Base-by-base conservation (phyloP, 257 asterid genomes). In the Hygrophila difformis region DNA sequence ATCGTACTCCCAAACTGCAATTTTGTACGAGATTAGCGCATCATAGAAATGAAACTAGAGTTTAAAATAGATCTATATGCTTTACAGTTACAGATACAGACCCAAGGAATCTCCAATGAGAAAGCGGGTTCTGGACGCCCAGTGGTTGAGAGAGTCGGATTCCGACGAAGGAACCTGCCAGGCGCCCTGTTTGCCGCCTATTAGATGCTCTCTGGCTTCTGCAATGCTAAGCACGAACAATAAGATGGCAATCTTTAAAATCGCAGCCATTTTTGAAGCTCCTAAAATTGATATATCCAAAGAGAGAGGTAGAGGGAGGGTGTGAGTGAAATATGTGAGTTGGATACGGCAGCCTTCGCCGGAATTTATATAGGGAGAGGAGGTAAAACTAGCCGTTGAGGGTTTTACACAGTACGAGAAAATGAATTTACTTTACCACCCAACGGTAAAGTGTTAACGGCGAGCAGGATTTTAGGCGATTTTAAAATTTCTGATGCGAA, bases 51-150 rank as follows among this genome's bases (percentile, higher is more conserved):
- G n/a, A n/a, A n/a, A n/a, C n/a, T n/a, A n/a, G n/a, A n/a, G n/a
- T n/a, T n/a, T n/a, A n/a, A n/a, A n/a, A n/a, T n/a, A n/a, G n/a
- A n/a, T n/a, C n/a, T n/a, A n/a, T n/a, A n/a, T n/a, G n/a, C n/a
- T n/a, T n/a, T n/a, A n/a, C n/a, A n/a, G n/a, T n/a, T n/a, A n/a
- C n/a, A n/a, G n/a, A 7, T 24, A 24, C 29, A 7, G 68, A 84
- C 93, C 87, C 47, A 87, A 65, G 38, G 81, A 62, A 68, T 87
- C 97, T 3, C 91, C 89, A 11, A 77, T 18, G 54, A 49, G 56
- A 62, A 87, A 87, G 2, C 94, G 87, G 2, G 85, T 62, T 2
- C 53, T 75, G 57, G 75, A 52, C 0, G 97, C 78, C 97, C 97
- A 87, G 16, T 19, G 66, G 53, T 80, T 83, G 64, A 86, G 84